Conservation (phyloP, 2,329 filamentous ascomycete species). For the Colletotrichum gigasporum region DNA sequence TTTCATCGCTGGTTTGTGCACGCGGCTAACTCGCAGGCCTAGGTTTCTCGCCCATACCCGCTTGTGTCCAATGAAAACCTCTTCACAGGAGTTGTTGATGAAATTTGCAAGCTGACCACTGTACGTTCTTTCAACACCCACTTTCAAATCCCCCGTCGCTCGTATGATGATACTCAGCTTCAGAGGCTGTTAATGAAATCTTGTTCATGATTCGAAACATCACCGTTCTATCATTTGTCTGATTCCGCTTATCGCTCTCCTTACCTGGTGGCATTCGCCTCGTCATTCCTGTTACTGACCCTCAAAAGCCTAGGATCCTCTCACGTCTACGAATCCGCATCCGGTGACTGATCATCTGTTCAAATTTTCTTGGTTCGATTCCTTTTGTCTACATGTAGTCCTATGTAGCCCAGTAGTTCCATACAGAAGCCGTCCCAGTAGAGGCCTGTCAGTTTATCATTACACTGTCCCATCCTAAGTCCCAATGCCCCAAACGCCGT, state of each 20-base stretch:
- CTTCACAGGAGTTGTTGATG: too few relatives aligned
- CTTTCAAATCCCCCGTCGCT: background rate
- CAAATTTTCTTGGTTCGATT: background rate
- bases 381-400: background rate
- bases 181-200: constrained; percentile 60
- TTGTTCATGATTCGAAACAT: constrained; percentile 48
- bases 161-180: constrained; percentile 49
- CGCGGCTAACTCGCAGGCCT: too few relatives aligned
- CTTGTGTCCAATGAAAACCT: too few relatives aligned
- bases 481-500: constrained; percentile 8
- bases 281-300: too few relatives aligned
- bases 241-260: constrained; percentile 15
- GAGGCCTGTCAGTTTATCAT: background rate
- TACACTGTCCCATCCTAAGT: background rate
- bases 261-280: background rate
- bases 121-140: background rate
- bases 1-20: too few relatives aligned
- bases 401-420: background rate
- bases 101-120: background rate
- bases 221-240: constrained; percentile 41
- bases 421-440: background rate
- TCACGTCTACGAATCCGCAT: background rate
- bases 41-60: too few relatives aligned
- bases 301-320: too few relatives aligned
- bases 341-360: background rate